Conservation (phyloP, 164 flowering plant species). For the Taxillus chinensis region DNA sequence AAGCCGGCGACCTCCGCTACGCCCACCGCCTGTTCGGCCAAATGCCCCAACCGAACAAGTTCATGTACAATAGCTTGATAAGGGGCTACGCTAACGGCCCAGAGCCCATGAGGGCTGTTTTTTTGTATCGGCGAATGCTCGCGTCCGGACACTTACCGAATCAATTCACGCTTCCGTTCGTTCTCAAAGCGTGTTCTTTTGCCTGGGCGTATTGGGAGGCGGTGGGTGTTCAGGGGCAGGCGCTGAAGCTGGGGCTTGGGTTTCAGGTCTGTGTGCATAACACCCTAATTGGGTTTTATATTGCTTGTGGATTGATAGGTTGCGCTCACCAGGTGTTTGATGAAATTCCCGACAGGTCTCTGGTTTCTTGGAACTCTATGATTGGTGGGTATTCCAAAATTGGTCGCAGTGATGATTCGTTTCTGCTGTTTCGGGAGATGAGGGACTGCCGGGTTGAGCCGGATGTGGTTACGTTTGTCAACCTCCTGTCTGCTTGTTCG, state of each 20-base stretch:
- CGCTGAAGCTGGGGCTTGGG: constrained; percentile 30
- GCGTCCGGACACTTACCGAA: constrained; percentile 25
- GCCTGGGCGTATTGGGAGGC: constrained; percentile 16
- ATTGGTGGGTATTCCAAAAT: constrained; percentile 37
- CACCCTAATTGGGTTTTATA: constrained; percentile 26
- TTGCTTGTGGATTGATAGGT: constrained; percentile 19
- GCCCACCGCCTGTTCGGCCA: constrained; percentile 23
- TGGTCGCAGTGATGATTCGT: constrained; percentile 23
- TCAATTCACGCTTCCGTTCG: constrained; percentile 48
- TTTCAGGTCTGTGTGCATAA: constrained; percentile 34
- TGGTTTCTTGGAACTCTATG: constrained; percentile 55
- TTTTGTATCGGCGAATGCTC: constrained; percentile 27
- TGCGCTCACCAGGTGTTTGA: constrained; percentile 33
- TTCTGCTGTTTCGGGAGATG: constrained; percentile 31
- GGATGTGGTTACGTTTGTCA: constrained; percentile 36
- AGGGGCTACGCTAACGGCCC: constrained; percentile 25
- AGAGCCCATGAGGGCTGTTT: constrained; percentile 20
- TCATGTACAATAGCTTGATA: constrained; percentile 36
- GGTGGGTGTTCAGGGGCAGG: constrained; percentile 26
- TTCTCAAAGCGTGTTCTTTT: constrained; percentile 39
- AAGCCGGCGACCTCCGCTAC: constrained; percentile 17
- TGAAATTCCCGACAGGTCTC: constrained; percentile 23
- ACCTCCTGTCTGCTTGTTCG: constrained; percentile 39
- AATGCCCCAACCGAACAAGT: constrained; percentile 23
- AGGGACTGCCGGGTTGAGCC: constrained; percentile 21